Conservation (phyloP, 139 green algal species). For the Eudorina sp. region DNA sequence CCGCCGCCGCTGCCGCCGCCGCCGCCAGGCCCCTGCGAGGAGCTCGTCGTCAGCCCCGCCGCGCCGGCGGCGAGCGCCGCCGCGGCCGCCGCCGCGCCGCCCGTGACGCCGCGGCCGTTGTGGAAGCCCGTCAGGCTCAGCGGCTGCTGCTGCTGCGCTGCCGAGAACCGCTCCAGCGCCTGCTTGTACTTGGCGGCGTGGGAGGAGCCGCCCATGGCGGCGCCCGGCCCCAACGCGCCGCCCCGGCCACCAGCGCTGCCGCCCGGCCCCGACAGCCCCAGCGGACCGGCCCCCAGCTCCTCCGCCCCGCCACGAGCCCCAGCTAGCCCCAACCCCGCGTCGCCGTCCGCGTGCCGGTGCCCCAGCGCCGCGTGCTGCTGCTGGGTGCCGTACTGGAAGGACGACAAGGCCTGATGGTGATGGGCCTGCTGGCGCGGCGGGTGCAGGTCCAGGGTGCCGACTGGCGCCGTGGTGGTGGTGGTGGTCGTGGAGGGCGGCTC, state of each 20-base stretch:
- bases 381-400: too few relatives aligned
- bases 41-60: background rate
- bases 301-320: background rate
- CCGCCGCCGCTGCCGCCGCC: too few relatives aligned
- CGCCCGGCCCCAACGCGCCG: too few relatives aligned
- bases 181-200: conserved; percentile 14
- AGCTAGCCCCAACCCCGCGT: background rate
- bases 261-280: background rate
- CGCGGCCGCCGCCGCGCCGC: background rate
- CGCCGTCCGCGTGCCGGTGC: background rate
- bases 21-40: too few relatives aligned
- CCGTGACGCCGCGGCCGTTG: background rate
- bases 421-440: background rate
- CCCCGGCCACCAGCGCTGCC: background rate
- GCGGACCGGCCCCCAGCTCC: background rate
- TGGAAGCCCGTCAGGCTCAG: background rate
- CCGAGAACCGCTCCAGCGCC: conserved; percentile 16
- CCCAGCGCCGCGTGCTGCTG: background rate
- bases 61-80: background rate
- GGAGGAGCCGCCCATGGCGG: background rate
- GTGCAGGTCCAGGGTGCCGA: background rate
- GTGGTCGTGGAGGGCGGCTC: background rate
- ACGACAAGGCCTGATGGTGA: background rate
- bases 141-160: background rate
- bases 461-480: too few relatives aligned